Conservation (phyloP, 1,284 basidiomycete species). For the Ceratobasidium sp. region DNA sequence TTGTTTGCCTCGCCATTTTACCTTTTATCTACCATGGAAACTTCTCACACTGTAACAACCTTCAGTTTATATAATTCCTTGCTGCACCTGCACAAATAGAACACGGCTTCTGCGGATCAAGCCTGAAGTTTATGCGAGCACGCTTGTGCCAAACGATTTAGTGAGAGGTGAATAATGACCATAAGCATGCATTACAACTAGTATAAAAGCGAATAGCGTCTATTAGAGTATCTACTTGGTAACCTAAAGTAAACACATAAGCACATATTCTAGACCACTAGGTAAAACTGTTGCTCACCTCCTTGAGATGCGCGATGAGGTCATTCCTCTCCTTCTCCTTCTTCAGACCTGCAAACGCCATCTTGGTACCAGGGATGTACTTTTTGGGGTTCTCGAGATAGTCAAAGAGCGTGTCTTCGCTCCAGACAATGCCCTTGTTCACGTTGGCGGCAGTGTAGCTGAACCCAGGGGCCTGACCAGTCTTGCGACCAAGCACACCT, state of each 20-base stretch:
- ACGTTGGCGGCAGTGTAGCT: slow-evolving; percentile 96
- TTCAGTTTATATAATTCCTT: not conserved
- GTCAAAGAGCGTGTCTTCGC: slow-evolving; percentile 88
- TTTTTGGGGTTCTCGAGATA: slow-evolving; percentile 98
- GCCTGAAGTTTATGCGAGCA: not conserved
- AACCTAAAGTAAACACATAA: slow-evolving; percentile 3
- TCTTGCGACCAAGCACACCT: slow-evolving; percentile 88
- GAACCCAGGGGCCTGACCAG: slow-evolving; percentile 88
- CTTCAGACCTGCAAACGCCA: slow-evolving; percentile 98
- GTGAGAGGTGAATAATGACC: slow-evolving; percentile 20
- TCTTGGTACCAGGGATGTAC: slow-evolving; percentile 97
- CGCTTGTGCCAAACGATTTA: not conserved
- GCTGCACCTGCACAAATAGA: not conserved
- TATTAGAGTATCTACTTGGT: slow-evolving; percentile 30
- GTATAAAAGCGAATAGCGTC: slow-evolving; percentile 23
- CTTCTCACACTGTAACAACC: slow-evolving; percentile 1
- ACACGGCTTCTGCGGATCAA: not conserved
- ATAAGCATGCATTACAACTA: slow-evolving; percentile 23
- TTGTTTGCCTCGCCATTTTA: not conserved
- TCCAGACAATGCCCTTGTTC: slow-evolving; percentile 92
- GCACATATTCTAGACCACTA: not conserved
- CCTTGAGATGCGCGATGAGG: slow-evolving; percentile 82
- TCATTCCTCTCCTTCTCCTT: slow-evolving; percentile 96
- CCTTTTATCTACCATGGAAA: not conserved
- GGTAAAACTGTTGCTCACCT: slow-evolving; percentile 60